phyloP scores from a whole-genome alignment of 2,329 filamentous ascomycete genomes.

The Phialophora expanda region DNA sequence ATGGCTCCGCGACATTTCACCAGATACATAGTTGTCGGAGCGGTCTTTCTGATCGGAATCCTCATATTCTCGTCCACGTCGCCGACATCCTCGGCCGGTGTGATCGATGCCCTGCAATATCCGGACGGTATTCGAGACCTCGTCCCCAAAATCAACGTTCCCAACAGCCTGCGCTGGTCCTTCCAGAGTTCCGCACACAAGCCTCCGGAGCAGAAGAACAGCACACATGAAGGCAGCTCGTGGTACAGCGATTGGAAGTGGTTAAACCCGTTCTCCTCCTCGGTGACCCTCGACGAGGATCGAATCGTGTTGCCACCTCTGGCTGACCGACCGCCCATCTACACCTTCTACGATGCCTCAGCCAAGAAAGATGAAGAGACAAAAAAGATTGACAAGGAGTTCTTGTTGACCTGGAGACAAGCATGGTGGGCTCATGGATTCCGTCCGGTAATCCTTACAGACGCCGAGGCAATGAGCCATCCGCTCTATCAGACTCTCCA shows the following conservation, averaged over 20 bases:
- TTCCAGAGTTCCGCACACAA: constrained; percentile 73
- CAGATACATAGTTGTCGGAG: constrained; percentile 49
- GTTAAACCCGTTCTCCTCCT: constrained; percentile 86
- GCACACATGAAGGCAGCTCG: constrained; percentile 74
- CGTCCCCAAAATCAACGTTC: constrained; percentile 55
- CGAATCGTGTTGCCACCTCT: constrained; percentile 82
- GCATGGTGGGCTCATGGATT: constrained; percentile 98
- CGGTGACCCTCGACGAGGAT: constrained; percentile 78
- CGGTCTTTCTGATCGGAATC: constrained; percentile 51
- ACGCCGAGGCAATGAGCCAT: constrained; percentile 81
- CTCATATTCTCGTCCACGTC: constrained; percentile 54
- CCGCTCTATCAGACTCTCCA: constrained; percentile 76
- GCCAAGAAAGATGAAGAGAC: constrained; percentile 66
- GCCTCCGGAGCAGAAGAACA: constrained; percentile 76
- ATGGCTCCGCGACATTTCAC: constrained; percentile 37
- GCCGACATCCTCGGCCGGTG: constrained; percentile 42
- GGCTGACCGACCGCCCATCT: constrained; percentile 71
- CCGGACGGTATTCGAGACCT: constrained; percentile 42
- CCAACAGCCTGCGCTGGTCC: constrained; percentile 58
- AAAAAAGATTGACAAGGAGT: constrained; percentile 73
- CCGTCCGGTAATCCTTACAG: constrained; percentile 77
- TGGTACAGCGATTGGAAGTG: constrained; percentile 93
- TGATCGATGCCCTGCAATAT: constrained; percentile 36
- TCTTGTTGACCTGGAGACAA: constrained; percentile 85
- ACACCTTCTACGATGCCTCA: constrained; percentile 85